Percentiles rank a stretch among this genome's conserved stretches.
Evolutionary conservation across 805 yeast species (phyloP).

Genomic region (Metschnikowia kunwiensis): DNA sequence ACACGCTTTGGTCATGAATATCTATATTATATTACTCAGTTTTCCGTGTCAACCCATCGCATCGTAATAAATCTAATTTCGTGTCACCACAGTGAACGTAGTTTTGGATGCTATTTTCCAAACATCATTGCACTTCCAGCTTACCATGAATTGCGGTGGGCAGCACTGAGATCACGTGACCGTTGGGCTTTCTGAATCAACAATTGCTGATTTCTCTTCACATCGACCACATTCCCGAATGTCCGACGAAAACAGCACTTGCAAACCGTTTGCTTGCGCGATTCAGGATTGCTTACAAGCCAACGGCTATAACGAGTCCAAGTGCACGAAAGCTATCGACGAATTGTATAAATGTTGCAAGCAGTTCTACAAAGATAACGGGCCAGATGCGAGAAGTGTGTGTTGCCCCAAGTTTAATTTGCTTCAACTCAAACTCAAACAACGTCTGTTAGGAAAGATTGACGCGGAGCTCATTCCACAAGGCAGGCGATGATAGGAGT

Average conservation of each 20-base stretch:
- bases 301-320: constrained; percentile 66
- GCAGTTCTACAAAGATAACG: constrained; percentile 57
- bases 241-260: constrained; percentile 38
- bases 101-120: too few species aligned
- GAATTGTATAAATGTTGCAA: constrained; percentile 73
- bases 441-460: constrained; percentile 51
- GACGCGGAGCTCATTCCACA: constrained; percentile 52
- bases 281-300: constrained; percentile 74
- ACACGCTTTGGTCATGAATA: too few species aligned
- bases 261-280: constrained; percentile 78
- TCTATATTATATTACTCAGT: too few species aligned
- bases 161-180: too few species aligned
- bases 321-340: constrained; percentile 68
- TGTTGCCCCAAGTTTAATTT: constrained; percentile 77
- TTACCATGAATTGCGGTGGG: too few species aligned
- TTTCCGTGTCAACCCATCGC: too few species aligned
- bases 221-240: background rate
- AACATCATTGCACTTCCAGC: too few species aligned
- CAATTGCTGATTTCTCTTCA: too few species aligned
- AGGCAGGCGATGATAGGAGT: constrained; percentile 8
- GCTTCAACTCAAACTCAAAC: constrained; percentile 61
- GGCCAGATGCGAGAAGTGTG: constrained; percentile 56
- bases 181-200: too few species aligned
- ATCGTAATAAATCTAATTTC: too few species aligned
- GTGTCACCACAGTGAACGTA: too few species aligned